These are phyloP conservation scores for Calendula officinalis DNA, from an alignment of 129 eudicot species.

Conservation along the genomic window DNA sequence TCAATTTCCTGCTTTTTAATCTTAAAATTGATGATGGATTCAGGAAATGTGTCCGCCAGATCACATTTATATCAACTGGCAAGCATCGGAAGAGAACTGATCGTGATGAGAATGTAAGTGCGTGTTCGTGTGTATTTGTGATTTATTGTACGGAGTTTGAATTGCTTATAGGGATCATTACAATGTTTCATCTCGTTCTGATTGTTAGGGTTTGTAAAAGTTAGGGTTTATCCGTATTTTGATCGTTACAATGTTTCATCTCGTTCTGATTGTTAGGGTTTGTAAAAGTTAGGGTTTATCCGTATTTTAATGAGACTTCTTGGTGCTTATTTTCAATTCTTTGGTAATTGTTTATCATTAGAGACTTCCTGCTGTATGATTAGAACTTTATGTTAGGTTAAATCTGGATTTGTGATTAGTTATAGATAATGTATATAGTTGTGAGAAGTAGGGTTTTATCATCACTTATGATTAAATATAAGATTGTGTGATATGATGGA, in stretches of 20 bases:
- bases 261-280: too few species aligned
- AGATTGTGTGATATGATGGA: too few species aligned
- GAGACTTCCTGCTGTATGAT: too few species aligned
- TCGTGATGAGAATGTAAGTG: slow-evolving; percentile 20
- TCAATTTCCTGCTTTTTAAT: background rate
- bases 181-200: background rate
- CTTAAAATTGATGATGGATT: slow-evolving; percentile 20
- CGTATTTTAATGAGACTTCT: too few species aligned
- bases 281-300: too few species aligned
- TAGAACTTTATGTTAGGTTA: too few species aligned
- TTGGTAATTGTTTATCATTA: too few species aligned
- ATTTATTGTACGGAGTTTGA: slow-evolving; percentile 3
- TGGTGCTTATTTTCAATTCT: too few species aligned
- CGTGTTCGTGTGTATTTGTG: background rate
- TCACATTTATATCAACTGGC: background rate
- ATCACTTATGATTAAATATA: too few species aligned
- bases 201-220: background rate
- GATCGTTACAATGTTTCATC: background rate
- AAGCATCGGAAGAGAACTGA: slow-evolving; percentile 15
- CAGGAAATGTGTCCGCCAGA: slow-evolving; percentile 15
- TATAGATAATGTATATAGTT: too few species aligned
- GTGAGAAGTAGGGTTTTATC: too few species aligned
- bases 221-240: background rate
- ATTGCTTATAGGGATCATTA: background rate
- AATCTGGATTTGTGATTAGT: too few species aligned